A percentile compares a stretch with the other conserved stretches of the same genome.
phyloP scores from a whole-genome alignment of 2,329 filamentous ascomycete genomes.

The Neobulgaria alba region DNA sequence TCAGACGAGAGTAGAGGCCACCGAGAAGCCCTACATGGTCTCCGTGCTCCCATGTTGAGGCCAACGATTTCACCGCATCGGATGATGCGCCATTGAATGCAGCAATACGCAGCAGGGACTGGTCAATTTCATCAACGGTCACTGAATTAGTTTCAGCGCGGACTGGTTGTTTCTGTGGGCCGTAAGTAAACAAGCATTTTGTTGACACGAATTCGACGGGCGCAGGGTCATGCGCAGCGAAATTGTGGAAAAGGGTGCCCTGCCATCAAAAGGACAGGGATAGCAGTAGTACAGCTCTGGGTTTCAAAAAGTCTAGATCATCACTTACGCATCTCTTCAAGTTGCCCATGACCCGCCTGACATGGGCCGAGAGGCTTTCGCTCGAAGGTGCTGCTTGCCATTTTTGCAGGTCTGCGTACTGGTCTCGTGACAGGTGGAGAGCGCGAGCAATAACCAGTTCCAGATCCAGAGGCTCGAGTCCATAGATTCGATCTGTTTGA shows the following conservation, averaged over 20 bases:
- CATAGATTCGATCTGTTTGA: slow-evolving; percentile 70
- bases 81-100: slow-evolving; percentile 64
- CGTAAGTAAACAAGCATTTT: slow-evolving; percentile 14
- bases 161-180: slow-evolving; percentile 2
- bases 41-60: slow-evolving; percentile 1
- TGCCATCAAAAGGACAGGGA: too few species aligned
- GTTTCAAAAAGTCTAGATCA: neutral
- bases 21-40: slow-evolving; percentile 37
- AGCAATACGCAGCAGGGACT: slow-evolving; percentile 56
- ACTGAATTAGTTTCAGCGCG: slow-evolving; percentile 32
- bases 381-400: slow-evolving; percentile 47
- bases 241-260: too few species aligned
- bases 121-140: slow-evolving; percentile 66
- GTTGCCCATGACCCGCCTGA: slow-evolving; percentile 15
- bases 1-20: slow-evolving; percentile 49
- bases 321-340: slow-evolving; percentile 15
- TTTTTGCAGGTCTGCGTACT: slow-evolving; percentile 51
- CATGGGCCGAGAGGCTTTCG: slow-evolving; percentile 57
- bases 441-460: slow-evolving; percentile 59
- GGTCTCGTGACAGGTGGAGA: slow-evolving; percentile 54
- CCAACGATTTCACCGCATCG: slow-evolving; percentile 41
- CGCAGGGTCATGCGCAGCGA: too few species aligned
- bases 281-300: too few species aligned
- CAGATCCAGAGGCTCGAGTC: slow-evolving; percentile 52
- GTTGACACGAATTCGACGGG: too few species aligned